Base-by-base conservation (phyloP, 179 eudicot genomes). In the Pouteria campechiana region DNA sequence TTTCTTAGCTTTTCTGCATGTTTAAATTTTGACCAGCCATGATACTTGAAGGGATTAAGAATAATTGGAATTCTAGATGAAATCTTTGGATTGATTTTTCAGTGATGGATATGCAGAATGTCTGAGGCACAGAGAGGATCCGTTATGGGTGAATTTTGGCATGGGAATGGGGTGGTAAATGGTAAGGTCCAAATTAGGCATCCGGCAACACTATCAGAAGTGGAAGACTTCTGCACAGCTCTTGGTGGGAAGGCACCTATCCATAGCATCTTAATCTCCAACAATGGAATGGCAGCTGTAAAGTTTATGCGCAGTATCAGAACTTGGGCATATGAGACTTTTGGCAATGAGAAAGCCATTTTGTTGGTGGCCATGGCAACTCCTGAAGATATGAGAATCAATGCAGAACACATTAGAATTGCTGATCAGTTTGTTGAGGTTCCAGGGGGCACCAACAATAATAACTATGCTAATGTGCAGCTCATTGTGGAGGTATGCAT, bases 241-340 rank as follows among this genome's bases (percentile, higher is more conserved):
- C 88, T 92, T 46, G 89, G 86, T 5, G 99, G 99, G 22, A 72
- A 75, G 28, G 76, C 34, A 60, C 86, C 99, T 7, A 88, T 88
- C 19, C 94, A 81, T 46, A 92, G 99, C 58, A 88, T 92, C 37
- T 70, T 72, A 55, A 68, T 72, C 17, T 70, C 78, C 17, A 72
- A 72, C 62, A 72, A 68, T 60, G 78, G 78, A 20, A 72, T 72
- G 78, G 78, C 78, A 32, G 74, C 78, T 44, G 78, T 72, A 16
- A 72, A 72, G 41, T 72, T 72, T 32, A 72, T 68, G 4, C 47
- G 74, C 49, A 72, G 78, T 60, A 61, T 72, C 29, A 54, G 78
- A 52, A 68, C 74, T 25, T 72, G 78, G 78, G 65, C 74, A 31
- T 72, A 72, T 34, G 74, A 68, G 41, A 60, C 78, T 11, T 72